Conservation (phyloP, 768 basidiomycete species). For the Collybia mongolica region DNA sequence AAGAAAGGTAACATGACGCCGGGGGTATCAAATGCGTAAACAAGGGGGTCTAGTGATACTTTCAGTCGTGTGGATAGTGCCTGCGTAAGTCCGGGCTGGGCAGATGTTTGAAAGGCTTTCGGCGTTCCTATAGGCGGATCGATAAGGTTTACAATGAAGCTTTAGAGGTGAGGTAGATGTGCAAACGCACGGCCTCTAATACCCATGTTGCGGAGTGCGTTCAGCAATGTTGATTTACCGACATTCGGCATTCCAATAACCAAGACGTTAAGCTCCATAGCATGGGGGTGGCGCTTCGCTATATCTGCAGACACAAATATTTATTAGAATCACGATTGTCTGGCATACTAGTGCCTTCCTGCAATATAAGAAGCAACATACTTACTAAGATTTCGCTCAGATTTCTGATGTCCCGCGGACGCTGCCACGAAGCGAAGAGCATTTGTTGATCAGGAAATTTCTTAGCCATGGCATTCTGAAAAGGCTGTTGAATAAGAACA, state of each 20-base stretch:
- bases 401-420: conserved; percentile 59
- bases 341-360: not conserved
- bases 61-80: conserved; percentile 87
- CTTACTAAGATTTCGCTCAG: conserved; percentile 71
- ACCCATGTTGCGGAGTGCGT: conserved; percentile 84
- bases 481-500: conserved; percentile 48
- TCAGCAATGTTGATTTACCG: conserved; percentile 93
- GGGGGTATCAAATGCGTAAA: conserved; percentile 95
- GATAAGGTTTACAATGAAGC: conserved; percentile 4
- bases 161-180: conserved; percentile 6
- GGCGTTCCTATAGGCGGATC: conserved; percentile 54
- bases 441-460: conserved; percentile 70
- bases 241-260: conserved; percentile 99
- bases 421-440: conserved; percentile 73
- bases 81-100: conserved; percentile 88
- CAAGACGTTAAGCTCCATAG: conserved; percentile 81
- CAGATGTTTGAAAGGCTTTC: conserved; percentile 87
- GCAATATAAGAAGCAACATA: conserved; percentile 40
- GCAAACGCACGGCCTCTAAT: conserved; percentile 75
- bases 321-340: conserved; percentile 2
- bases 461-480: conserved; percentile 65
- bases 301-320: conserved; percentile 44
- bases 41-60: conserved; percentile 72
- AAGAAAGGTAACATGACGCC: conserved; percentile 97
- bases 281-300: conserved; percentile 65